Evolutionary conservation across 352 stramenopile species (phyloP).

Genomic region (Pythium aquatile): DNA sequence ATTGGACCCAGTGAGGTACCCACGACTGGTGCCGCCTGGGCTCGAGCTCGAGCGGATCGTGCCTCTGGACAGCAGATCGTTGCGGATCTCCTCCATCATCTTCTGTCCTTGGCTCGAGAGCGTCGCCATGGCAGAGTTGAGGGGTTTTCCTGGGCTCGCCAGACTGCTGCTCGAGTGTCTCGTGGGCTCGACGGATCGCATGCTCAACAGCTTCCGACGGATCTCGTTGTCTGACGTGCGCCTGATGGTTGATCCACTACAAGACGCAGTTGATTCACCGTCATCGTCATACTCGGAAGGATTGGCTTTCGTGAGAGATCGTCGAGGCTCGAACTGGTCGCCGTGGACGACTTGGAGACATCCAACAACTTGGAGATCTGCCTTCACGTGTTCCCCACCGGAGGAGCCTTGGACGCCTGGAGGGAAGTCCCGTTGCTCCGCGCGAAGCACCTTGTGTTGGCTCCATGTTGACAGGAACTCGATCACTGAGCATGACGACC

Average conservation of each 20-base stretch:
- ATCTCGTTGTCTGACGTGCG: constrained; percentile 25
- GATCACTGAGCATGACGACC: constrained; percentile 38
- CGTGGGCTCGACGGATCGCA: constrained; percentile 16
- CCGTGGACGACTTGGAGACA: constrained; percentile 42
- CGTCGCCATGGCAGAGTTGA: constrained; percentile 11
- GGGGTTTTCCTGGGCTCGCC: constrained; percentile 3
- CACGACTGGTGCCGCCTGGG: neutral
- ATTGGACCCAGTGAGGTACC: neutral
- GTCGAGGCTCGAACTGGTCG: constrained; percentile 15
- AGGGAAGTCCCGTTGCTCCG: constrained; percentile 69
- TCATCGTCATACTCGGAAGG: neutral
- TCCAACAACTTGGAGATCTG: constrained; percentile 60
- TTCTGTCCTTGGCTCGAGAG: constrained; percentile 29
- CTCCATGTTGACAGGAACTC: constrained; percentile 70
- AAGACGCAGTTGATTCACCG: neutral
- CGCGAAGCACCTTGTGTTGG: constrained; percentile 62
- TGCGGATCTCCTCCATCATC: constrained; percentile 39
- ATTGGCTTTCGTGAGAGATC: constrained; percentile 9
- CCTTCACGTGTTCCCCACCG: constrained; percentile 51
- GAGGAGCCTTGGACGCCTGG: constrained; percentile 23
- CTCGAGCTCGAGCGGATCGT: constrained; percentile 10
- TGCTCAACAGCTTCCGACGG: constrained; percentile 24
- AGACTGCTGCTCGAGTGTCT: neutral
- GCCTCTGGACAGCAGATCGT: constrained; percentile 24
- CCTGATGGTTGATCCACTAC: constrained; percentile 8